Evolutionary conservation across 768 basidiomycete species (phyloP), one percentile per base, ranked within the genome.

Genomic region (Hypholoma sublateritium): DNA sequence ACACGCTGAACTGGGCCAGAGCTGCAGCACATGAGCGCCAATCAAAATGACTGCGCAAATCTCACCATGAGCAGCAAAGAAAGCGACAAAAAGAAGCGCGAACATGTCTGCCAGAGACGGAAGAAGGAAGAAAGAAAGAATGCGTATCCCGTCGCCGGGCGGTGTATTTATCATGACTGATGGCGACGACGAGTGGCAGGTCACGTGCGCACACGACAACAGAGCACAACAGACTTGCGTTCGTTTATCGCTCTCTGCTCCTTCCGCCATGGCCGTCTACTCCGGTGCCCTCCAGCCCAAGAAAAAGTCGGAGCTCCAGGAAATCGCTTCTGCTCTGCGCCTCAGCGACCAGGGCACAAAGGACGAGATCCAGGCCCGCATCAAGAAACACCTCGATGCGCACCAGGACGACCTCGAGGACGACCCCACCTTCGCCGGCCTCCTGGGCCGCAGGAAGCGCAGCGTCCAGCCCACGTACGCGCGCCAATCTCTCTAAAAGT

Each of bases 221-320:
- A 67, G 25, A 19, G 14, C 19, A 60, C 64, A 65, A 65, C 58
- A 67, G 6, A 44, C 53, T 46, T 67, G 61, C 64, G 65, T 64
- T 66, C 63, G 64, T 65, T 68, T 61, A 66, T 65, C 60, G 62
- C 58, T 49, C 64, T 73, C 69, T 62, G 59, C 56, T 67, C 57
- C 61, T 52, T 62, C 69, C 69, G 63, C 59, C 69, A 83, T 82
- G 80, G 69, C 79, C 56, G 57, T 70, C 34, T 86, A 73, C 65
- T 65, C 80, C 39, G 87, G 87, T 45, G 69, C 81, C 24, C 77
- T 88, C 24, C 78, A 75, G 57, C 64, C 79, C n/a, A 88, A 89
- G 72, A 88, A 86, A 72, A 89, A 89, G 69, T 74, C 75, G 3
- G 87, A 89, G 19, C 78, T 89, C 3, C 85, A 80, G 62, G 80